Base-by-base conservation (phyloP, 2,329 filamentous ascomycete genomes). In the Fusarium denticulatum region DNA sequence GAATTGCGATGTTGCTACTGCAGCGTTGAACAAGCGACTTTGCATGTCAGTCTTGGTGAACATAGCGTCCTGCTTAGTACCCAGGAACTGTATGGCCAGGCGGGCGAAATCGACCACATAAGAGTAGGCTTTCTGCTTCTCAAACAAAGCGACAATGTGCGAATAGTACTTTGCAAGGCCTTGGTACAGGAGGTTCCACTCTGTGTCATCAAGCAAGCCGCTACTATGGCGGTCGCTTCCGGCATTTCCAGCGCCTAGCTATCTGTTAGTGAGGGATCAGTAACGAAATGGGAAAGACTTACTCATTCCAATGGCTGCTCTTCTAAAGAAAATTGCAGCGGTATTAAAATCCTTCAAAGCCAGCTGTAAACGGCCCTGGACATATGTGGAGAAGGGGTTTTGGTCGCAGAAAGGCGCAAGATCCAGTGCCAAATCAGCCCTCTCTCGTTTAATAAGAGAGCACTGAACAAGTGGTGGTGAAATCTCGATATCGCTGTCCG, bases 111-210 rank as follows among this genome's bases (percentile, higher is more conserved):
- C 94, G 11, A 94, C 89, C 45, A 97, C 94, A 77, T 93, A 93
- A 4, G 93, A 93, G 81, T 93, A 94, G 1, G 92, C 91, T 75
- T 92, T 93, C 47, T 90, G 88, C 75, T 89, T 89, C 80, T 98
- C 95, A 79, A 93, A 98, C 3, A 99, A 87, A 26, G 90, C 88
- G 18, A 95, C 89, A 57, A 98, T 89, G 80, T 99, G 96, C 46
- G 92, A 90, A 81, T 97, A 97, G 83, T 98, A 99, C 71, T 89
- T 91, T 10, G 94, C 89, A 45, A 95, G 87, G 4, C 96, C 96
- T 63, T 90, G 89, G 79, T 95, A 89, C 30, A 92, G 81, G 11
- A 90, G 82, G 39, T 87, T 88, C 86, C 91, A 92, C 74, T 97
- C 94, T 5, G 92, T 90, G 30, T 94, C 90, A 60, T 93, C 91